Evolutionary conservation across 768 basidiomycete genomes (phyloP).

Genomic region (Pholiota molesta): DNA sequence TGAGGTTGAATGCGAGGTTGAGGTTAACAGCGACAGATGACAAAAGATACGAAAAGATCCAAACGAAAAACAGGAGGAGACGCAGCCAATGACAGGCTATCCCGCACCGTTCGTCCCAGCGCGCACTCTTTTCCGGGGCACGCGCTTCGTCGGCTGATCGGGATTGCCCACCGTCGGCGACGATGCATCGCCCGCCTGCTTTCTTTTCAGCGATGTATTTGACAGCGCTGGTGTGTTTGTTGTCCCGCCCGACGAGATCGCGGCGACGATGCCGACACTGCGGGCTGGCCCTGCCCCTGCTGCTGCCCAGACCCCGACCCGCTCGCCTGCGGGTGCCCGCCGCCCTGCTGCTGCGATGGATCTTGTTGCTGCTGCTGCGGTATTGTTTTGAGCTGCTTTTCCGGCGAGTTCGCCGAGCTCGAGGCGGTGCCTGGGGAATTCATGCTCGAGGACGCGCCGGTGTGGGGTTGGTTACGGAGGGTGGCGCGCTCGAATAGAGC

Average conservation of each 20-base stretch:
- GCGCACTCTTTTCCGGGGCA: constrained; percentile 57
- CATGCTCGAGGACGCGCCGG: constrained; percentile 30
- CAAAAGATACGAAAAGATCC: constrained; percentile 13
- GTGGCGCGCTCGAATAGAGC: constrained; percentile 52
- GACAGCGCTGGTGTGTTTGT: constrained; percentile 53
- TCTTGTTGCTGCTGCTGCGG: constrained; percentile 28
- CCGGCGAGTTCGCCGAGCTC: constrained; percentile 52
- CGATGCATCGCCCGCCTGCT: constrained; percentile 43
- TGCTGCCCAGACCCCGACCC: constrained; percentile 5
- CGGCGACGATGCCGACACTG: constrained; percentile 34
- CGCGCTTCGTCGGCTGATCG: constrained; percentile 49
- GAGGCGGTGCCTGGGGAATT: constrained; percentile 58
- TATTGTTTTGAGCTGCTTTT: constrained; percentile 67
- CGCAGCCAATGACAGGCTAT: constrained; percentile 25
- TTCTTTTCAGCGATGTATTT: constrained; percentile 58
- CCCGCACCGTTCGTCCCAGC: constrained; percentile 44
- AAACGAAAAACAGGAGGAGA: constrained; percentile 17
- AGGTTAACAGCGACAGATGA: neutral
- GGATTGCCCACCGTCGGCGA: constrained; percentile 56
- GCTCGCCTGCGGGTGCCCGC: constrained; percentile 15
- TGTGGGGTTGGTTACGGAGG: constrained; percentile 48
- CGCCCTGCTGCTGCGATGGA: neutral
- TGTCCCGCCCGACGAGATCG: constrained; percentile 40
- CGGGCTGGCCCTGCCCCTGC: constrained; percentile 22
- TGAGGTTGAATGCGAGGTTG: neutral